Evolutionary conservation across 768 basidiomycete genomes (phyloP).

Genomic region (Dioszegia hungarica): DNA sequence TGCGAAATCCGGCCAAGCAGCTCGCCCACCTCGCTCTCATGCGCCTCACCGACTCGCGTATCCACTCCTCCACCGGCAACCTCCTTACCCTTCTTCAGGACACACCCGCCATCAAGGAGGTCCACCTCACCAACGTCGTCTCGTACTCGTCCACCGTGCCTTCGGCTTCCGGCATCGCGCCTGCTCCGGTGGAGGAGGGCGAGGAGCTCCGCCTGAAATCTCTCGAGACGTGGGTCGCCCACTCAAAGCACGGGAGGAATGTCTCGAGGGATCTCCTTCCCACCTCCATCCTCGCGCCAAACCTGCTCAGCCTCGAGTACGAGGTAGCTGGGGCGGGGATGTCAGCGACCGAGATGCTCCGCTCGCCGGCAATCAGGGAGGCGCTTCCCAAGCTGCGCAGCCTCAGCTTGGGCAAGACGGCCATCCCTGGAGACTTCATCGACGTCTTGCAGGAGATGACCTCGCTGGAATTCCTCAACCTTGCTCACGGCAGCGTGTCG

Average conservation of each 20-base stretch:
- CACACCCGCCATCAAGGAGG: neutral
- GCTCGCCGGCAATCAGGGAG: neutral
- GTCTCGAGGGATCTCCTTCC: no score
- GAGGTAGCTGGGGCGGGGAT: no score
- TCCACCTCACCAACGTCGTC: neutral
- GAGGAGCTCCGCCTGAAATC: neutral
- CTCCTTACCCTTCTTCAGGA: no score
- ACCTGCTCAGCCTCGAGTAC: constrained; percentile 1
- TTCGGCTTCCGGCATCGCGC: neutral
- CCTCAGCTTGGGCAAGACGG: constrained; percentile 23
- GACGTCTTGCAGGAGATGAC: constrained; percentile 11
- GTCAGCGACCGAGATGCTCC: no score
- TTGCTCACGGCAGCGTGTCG: constrained; percentile 20
- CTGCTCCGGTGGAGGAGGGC: no score
- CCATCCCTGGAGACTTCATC: constrained; percentile 2
- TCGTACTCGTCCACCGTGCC: no score
- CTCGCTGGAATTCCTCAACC: constrained; percentile 24
- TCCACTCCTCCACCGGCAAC: no score
- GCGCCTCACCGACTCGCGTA: no score
- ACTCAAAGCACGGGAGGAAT: neutral
- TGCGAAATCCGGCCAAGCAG: no score
- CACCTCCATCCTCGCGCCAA: neutral
- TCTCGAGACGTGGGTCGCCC: neutral
- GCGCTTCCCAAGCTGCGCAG: constrained; percentile 14
- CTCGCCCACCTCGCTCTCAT: no score